phyloP scores from a whole-genome alignment of 257 asterid species.

The Solanum neorickii region DNA sequence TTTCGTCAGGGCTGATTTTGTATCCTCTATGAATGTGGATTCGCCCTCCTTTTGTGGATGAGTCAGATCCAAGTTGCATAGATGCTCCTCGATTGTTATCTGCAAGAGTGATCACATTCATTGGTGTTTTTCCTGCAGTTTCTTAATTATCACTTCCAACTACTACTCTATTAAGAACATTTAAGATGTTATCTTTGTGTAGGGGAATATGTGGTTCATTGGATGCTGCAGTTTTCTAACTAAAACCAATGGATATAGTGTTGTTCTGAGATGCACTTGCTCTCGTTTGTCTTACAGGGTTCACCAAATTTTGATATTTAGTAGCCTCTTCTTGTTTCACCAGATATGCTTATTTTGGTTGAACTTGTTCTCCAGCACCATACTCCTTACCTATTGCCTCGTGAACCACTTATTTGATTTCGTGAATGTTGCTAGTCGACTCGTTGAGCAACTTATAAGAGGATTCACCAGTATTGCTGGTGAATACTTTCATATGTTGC shows the following conservation, averaged over 20 bases:
- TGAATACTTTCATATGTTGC: background rate
- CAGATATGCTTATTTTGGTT: background rate
- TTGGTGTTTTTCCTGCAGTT: slow-evolving; percentile 19
- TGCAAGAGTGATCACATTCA: slow-evolving; percentile 65
- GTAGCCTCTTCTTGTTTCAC: slow-evolving; percentile 7
- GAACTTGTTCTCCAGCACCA: slow-evolving; percentile 7
- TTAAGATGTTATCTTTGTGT: slow-evolving; percentile 33
- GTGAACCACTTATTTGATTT: slow-evolving; percentile 18
- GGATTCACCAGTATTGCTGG: background rate
- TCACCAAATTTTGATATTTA: slow-evolving; percentile 7
- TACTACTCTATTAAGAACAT: slow-evolving; percentile 19
- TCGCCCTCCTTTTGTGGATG: slow-evolving; percentile 25
- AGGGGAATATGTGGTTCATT: slow-evolving; percentile 19
- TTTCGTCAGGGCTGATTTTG: slow-evolving; percentile 36
- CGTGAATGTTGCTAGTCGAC: background rate
- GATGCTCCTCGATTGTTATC: slow-evolving; percentile 90
- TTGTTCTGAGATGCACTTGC: slow-evolving; percentile 3
- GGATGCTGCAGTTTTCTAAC: slow-evolving; percentile 10
- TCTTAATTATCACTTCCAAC: slow-evolving; percentile 14
- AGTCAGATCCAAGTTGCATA: slow-evolving; percentile 53
- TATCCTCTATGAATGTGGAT: slow-evolving; percentile 70
- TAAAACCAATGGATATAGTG: background rate
- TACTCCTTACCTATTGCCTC: slow-evolving; percentile 7
- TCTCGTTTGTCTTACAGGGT: slow-evolving; percentile 15
- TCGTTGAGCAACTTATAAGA: background rate